Evolutionary conservation across 2,329 filamentous ascomycete genomes (phyloP).

Genomic region (Dothistroma pini): DNA sequence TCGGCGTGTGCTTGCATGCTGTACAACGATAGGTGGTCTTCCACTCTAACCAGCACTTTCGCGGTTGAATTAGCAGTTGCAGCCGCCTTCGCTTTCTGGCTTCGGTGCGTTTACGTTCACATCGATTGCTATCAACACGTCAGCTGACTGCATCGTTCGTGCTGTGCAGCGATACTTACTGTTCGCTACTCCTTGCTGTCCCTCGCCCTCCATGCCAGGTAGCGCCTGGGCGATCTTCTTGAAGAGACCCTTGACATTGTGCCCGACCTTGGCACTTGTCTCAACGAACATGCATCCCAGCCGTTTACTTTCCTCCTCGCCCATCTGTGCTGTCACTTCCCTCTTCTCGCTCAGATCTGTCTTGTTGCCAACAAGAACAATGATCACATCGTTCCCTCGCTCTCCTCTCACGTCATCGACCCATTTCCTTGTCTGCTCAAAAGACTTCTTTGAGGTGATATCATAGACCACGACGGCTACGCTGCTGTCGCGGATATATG

Average conservation of each 20-base stretch:
- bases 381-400: constrained; percentile 97
- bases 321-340: constrained; percentile 92
- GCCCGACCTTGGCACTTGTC: constrained; percentile 94
- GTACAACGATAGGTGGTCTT: neutral
- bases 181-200: constrained; percentile 71
- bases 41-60: neutral
- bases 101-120: constrained; percentile 36
- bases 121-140: constrained; percentile 33
- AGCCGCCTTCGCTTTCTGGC: constrained; percentile 37
- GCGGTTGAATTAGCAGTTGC: constrained; percentile 30
- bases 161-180: constrained; percentile 56
- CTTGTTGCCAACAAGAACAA: constrained; percentile 98
- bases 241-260: constrained; percentile 97
- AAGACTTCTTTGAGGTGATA: constrained; percentile 81
- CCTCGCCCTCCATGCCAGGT: constrained; percentile 93
- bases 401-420: constrained; percentile 97
- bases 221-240: constrained; percentile 97
- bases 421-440: constrained; percentile 99
- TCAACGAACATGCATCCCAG: constrained; percentile 99
- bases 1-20: neutral
- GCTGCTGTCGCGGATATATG: constrained; percentile 96
- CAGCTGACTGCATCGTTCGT: constrained; percentile 14
- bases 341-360: constrained; percentile 98
- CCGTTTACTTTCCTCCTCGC: constrained; percentile 97
- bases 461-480: constrained; percentile 99